A percentile compares a stretch with the other conserved stretches of the same genome.
Conservation (phyloP, 169 alveolate genomes). For the Eimeria maxima region DNA sequence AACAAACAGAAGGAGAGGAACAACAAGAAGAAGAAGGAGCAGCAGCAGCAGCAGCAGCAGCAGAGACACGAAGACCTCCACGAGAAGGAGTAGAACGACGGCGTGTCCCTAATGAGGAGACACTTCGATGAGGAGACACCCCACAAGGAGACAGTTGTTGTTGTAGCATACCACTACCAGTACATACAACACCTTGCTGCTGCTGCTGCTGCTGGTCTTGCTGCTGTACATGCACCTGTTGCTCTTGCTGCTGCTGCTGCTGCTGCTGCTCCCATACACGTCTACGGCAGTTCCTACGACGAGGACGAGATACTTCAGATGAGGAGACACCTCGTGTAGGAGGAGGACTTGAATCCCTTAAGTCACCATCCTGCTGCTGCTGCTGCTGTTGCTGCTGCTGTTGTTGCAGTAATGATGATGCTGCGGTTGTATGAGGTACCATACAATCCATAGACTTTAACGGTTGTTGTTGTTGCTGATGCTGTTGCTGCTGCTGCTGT, state of each 20-base stretch:
- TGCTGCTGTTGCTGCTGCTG: slow-evolving; percentile 9
- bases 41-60: neutral
- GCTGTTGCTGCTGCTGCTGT: neutral
- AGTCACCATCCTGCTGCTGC: slow-evolving; percentile 33
- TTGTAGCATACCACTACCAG: too few relatives aligned
- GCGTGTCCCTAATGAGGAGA: too few relatives aligned
- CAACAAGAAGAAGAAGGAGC: neutral
- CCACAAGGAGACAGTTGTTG: too few relatives aligned
- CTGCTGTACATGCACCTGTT: too few relatives aligned
- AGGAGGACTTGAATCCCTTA: neutral
- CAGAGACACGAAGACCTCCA: too few relatives aligned
- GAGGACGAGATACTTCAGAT: slow-evolving; percentile 8
- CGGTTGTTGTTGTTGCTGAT: too few relatives aligned
- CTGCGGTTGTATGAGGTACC: too few relatives aligned
- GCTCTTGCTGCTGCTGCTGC: neutral
- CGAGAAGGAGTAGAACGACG: too few relatives aligned
- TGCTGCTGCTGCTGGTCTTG: slow-evolving; percentile 8
- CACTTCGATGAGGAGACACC: too few relatives aligned
- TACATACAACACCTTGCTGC: neutral
- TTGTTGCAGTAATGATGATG: too few relatives aligned
- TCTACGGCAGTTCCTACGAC: neutral
- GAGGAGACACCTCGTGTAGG: neutral
- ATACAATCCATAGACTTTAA: too few relatives aligned
- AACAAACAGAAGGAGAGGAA: neutral
- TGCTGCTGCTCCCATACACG: slow-evolving; percentile 1